Base-by-base conservation (phyloP, 73 alveolate species). In the Uronychia setigera region DNA sequence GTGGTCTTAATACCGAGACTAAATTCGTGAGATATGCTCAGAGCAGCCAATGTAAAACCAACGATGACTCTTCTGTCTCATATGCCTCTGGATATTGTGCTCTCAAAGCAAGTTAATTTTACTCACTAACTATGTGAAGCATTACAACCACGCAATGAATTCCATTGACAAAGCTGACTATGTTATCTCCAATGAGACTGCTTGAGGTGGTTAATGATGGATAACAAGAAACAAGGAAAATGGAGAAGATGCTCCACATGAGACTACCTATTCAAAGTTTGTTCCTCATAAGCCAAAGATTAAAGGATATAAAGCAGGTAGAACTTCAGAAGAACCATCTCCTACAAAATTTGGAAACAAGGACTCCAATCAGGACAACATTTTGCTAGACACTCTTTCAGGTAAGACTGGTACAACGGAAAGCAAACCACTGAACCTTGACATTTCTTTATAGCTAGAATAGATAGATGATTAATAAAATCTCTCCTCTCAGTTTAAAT, bases 51-150 rank as follows among this genome's bases (percentile, higher is more conserved):
- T 92, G 94, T 33, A 86, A 80, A 76, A 85, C 78, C 31, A 33
- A 77, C 28, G 59, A 80, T 33, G 97, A 89, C 46, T 74, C 98
- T 26, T 96, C 99, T 31, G 99, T 96, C 27, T 90, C 97, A 60
- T 96, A 96, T 87, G 99, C 99, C 29, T 83, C 96, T 60, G n/a
- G n/a, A n/a, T n/a, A n/a, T n/a, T 89, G 80, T n/a, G 93, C n/a
- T n/a, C n/a, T n/a, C n/a, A n/a, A n/a, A n/a, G n/a, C n/a, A n/a
- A n/a, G n/a, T n/a, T n/a, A n/a, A n/a, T n/a, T n/a, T 86, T 14
- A 78, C 67, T 46, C 67, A 5, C 67, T 5, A 46, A 19, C 19
- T 46, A 11, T 19, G 67, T 46, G n/a, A 46, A 19, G 67, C 67
- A 46, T 19, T 46, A 46, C 67, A 46, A 46, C 67, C 67, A 46